These are phyloP conservation scores for Pseudocercospora pini-densiflorae DNA, from an alignment of 2,329 filamentous ascomycete species.

Conservation along the genomic window DNA sequence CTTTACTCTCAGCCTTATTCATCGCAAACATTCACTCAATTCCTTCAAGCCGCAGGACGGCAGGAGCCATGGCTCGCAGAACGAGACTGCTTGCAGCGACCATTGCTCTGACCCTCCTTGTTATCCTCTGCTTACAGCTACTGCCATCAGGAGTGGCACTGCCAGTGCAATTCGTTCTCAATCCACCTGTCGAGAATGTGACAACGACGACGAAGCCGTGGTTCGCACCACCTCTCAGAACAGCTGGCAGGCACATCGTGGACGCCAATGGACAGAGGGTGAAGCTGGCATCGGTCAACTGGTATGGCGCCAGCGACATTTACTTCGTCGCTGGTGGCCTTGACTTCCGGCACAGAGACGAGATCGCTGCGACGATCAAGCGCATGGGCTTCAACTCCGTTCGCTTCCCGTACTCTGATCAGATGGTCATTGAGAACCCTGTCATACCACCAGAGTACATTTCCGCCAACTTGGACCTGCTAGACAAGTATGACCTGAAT, in stretches of 20 bases:
- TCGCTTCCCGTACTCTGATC: constrained; percentile 69
- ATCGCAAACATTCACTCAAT: constrained; percentile 19
- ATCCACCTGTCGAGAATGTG: constrained; percentile 15
- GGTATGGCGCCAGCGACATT: constrained; percentile 73
- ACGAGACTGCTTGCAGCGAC: constrained; percentile 22
- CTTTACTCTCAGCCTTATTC: constrained; percentile 17
- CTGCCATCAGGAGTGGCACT: constrained; percentile 30
- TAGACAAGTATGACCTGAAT: constrained; percentile 35
- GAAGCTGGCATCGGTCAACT: constrained; percentile 69
- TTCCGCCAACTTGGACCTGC: constrained; percentile 64
- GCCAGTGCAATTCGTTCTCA: constrained; percentile 22
- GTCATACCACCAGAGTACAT: constrained; percentile 57
- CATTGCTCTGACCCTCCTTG: constrained; percentile 21
- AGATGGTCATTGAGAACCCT: constrained; percentile 67
- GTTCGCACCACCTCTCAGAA: constrained; percentile 63
- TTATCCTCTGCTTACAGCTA: constrained; percentile 34
- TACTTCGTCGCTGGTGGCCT: constrained; percentile 67
- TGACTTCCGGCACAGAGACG: constrained; percentile 64
- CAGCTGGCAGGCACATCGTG: constrained; percentile 64
- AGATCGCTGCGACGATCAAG: constrained; percentile 65
- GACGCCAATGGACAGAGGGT: constrained; percentile 62
- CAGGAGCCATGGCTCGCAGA: constrained; percentile 24
- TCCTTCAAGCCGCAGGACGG: constrained; percentile 22
- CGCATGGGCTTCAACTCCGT: constrained; percentile 72
- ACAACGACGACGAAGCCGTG: constrained; percentile 18